Evolutionary conservation across 2,329 filamentous ascomycete genomes (phyloP).

Genomic region (Emergomyces pasteurianus): DNA sequence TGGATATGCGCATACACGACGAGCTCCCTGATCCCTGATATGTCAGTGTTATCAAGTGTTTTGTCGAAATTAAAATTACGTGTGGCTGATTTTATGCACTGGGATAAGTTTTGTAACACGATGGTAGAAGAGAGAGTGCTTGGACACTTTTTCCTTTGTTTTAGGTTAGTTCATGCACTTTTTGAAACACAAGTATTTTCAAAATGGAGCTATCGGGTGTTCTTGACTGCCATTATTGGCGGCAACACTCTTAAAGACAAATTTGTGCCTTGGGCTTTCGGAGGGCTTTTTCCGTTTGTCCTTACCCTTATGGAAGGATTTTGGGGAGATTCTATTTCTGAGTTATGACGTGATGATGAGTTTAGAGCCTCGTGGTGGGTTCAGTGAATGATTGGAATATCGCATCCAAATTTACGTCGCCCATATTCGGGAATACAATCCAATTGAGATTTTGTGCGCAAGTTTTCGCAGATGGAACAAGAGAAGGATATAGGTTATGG

Average conservation of each 20-base stretch:
- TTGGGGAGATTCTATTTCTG: neutral
- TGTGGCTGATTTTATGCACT: neutral
- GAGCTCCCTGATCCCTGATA: neutral
- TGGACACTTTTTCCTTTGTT: too few species aligned
- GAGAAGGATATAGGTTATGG: neutral
- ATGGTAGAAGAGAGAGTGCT: too few species aligned
- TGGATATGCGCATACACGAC: neutral
- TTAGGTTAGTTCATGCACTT: too few species aligned
- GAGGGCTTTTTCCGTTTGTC: too few species aligned
- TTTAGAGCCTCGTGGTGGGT: neutral
- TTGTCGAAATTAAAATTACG: neutral
- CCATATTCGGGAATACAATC: too few species aligned
- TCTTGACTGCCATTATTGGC: too few species aligned
- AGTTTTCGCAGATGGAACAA: neutral
- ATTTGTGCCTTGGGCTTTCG: neutral
- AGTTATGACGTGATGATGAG: neutral
- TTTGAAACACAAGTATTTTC: too few species aligned
- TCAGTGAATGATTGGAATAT: neutral
- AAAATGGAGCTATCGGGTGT: too few species aligned
- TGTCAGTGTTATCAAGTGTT: neutral
- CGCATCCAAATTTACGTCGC: neutral
- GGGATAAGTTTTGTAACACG: neutral
- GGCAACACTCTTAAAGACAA: too few species aligned
- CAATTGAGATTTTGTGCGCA: too few species aligned
- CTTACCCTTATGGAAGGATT: neutral